Evolutionary conservation across 306 rosid genomes (phyloP), one percentile per base, ranked within the genome.

Genomic region (Dalbergia oliveri): DNA sequence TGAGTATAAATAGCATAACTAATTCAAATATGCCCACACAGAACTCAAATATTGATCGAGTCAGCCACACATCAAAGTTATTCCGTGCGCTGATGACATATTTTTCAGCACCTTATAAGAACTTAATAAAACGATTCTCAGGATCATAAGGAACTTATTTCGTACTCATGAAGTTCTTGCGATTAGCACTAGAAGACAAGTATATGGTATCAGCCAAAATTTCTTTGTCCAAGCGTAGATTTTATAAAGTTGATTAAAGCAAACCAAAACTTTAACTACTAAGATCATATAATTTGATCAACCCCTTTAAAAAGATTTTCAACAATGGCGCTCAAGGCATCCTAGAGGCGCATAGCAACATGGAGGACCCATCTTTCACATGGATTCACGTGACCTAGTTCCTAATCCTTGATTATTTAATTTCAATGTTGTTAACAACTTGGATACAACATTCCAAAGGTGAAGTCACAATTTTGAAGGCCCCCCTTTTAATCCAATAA

Each of bases 331-430:
- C 72, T 79, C 68, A 83, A 71, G 73, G 87, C 73, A 81, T 86
- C 87, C 89, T 72, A 79, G 82, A 80, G 72, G 78, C 39, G 67
- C 60, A 54, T 9, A 69, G 78, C 70, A 82, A 63, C 78, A 66
- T 59, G 83, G 84, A 70, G 94, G 94, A 41, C 91, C 97, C 94
- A 90, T 73, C 89, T 83, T 26, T 87, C 93, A 92, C 93, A 79
- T 90, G 97, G 84, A 87, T 81, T 92, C 97, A 84, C 97, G 84
- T 86, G 91, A 72, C 66, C 53, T 75, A 12, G 90, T 81, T 82
- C 54, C 86, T 78, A 87, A 81, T 82, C 82, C 86, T 23, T 59
- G 45, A 81, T 77, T 85, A 81, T 77, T 85, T 76, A 75, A 60
- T 83, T 63, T 5, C 60, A 66, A 85, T 73, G 67, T 73, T 62